Evolutionary conservation across 2,329 filamentous ascomycete genomes (phyloP), one percentile per base, ranked within the genome.

Genomic region (Alternaria arborescens): DNA sequence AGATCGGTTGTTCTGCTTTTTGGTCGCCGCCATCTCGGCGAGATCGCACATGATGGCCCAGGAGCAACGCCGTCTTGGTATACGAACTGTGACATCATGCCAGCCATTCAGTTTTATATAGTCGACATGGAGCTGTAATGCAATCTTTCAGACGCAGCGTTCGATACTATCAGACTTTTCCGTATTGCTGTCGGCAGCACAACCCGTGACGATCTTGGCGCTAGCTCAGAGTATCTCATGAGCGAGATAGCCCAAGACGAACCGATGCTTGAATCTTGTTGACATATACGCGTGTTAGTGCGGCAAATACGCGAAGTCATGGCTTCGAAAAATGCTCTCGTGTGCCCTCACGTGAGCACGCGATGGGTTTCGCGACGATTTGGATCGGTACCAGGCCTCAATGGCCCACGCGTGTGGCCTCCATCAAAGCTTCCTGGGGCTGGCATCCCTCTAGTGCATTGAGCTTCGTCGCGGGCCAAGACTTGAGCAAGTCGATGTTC

Each of bases 21-120:
- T 16, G 40, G 40, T 54, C 42, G 32, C 42, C 50, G 43, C 34
- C 18, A 53, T 38, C 14, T 36, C 56, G 42, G 48, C 56, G 43
- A 48, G 20, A 53, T 26, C 36, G 36, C 34, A 42, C 43, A 32
- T 0, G 26, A 32, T 1, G 6, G 40, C 24, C 7, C 0, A 1
- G 20, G 20, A 24, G 20, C 40, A 24, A 42, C 24, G 40, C 40
- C 40, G 5, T 14, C 20, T 24, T 20, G 11, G 12, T 24, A 24
- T 3, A 3, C 4, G 4, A 24, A 6, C 18, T 41, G 12, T 42
- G 20, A 42, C 40, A 42, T 42, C 11, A 42, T 42, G 7, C 20
- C 2, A 8, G 3, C 12, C 20, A 3, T 24, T 8, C 20, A 24
- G 0, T 42, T 12, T 42, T 24, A 4, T 16, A 3, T 16, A 4